phyloP scores from a whole-genome alignment of 2,329 filamentous ascomycete genomes.

The Pseudocercospora macadamiae region DNA sequence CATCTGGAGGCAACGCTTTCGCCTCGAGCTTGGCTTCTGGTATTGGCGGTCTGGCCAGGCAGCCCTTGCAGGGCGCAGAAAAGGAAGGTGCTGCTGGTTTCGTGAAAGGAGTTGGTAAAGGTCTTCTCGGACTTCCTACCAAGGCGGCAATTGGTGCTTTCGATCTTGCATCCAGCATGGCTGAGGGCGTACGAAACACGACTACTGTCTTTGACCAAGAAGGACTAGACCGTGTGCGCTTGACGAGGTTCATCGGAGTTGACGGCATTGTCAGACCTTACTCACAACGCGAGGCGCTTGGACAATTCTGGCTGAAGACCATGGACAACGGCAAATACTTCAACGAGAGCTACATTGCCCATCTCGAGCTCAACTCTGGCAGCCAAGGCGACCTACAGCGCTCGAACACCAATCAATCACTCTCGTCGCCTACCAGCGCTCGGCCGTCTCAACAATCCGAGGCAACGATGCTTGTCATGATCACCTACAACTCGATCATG shows the following conservation, averaged over 20 bases:
- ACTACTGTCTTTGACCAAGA: conserved; percentile 97
- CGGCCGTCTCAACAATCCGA: conserved; percentile 29
- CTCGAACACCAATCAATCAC: conserved; percentile 20
- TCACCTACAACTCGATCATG: conserved; percentile 72
- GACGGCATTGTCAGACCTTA: conserved; percentile 95
- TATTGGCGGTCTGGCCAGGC: conserved; percentile 87
- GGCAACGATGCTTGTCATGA: conserved; percentile 68
- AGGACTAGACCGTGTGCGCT: conserved; percentile 90
- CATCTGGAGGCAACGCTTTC: conserved; percentile 91
- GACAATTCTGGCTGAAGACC: conserved; percentile 98
- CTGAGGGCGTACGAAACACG: conserved; percentile 96
- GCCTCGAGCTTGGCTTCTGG: conserved; percentile 91
- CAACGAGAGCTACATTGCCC: conserved; percentile 95
- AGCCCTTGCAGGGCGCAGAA: conserved; percentile 93
- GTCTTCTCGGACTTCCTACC: conserved; percentile 88
- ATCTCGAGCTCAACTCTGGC: conserved; percentile 71
- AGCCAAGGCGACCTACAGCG: conserved; percentile 67
- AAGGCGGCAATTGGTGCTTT: conserved; percentile 97
- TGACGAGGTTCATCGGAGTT: conserved; percentile 86
- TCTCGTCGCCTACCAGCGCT: conserved; percentile 11
- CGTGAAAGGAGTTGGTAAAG: conserved; percentile 97
- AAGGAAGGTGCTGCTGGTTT: conserved; percentile 93
- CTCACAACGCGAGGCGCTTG: conserved; percentile 89
- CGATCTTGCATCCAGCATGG: conserved; percentile 94
- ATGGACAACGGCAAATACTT: conserved; percentile 97